phyloP scores from a whole-genome alignment of 2,329 filamentous ascomycete species.

The Colletotrichum sublineola region DNA sequence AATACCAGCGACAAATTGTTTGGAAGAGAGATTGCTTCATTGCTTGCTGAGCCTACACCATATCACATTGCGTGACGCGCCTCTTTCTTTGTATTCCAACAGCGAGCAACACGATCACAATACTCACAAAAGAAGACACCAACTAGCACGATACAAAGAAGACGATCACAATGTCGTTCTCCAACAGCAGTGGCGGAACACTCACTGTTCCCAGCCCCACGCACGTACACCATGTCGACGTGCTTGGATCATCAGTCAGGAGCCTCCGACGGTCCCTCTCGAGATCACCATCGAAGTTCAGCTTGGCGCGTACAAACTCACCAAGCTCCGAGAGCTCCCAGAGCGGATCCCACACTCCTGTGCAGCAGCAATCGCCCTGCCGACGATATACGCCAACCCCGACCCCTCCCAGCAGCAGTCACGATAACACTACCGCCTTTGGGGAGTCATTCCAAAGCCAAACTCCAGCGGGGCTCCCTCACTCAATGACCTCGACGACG shows the following conservation, averaged over 20 bases:
- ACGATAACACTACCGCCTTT: constrained; percentile 49
- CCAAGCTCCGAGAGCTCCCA: constrained; percentile 64
- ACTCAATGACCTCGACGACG: constrained; percentile 48
- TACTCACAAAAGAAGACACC: constrained; percentile 15
- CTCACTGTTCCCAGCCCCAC: constrained; percentile 90
- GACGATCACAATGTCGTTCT: constrained; percentile 67
- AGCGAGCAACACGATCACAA: constrained; percentile 19
- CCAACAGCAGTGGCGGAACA: constrained; percentile 76
- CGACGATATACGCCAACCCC: constrained; percentile 52
- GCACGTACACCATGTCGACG: constrained; percentile 84
- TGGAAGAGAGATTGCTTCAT: constrained; percentile 30
- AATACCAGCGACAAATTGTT: constrained; percentile 38
- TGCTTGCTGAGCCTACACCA: constrained; percentile 23
- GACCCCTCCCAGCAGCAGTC: constrained; percentile 44
- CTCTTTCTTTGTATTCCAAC: constrained; percentile 36
- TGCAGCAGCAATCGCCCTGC: constrained; percentile 58
- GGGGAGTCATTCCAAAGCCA: constrained; percentile 49
- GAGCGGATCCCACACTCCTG: constrained; percentile 41
- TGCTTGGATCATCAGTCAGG: constrained; percentile 80
- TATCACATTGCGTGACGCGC: constrained; percentile 18
- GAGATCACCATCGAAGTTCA: constrained; percentile 92
- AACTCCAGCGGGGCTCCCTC: constrained; percentile 42
- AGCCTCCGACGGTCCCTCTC: constrained; percentile 90
- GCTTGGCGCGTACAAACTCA: constrained; percentile 66
- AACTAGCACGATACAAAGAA: constrained; percentile 22